phyloP scores from a whole-genome alignment of 805 yeast species.

The Candida mattraensis region DNA sequence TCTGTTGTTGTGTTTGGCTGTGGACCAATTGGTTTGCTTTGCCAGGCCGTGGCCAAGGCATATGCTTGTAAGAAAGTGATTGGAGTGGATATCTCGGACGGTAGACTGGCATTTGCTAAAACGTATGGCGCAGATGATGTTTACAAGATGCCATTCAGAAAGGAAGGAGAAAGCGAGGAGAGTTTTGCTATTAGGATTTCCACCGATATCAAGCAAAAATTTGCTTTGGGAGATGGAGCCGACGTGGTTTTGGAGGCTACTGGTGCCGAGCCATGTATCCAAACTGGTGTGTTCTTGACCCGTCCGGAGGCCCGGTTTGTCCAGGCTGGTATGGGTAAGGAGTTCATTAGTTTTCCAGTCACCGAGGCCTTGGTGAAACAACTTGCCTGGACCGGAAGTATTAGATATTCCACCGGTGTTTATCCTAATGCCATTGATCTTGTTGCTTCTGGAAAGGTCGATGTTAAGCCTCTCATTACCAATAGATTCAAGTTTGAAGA shows the following conservation, averaged over 20 bases:
- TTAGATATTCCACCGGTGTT: conserved; percentile 79
- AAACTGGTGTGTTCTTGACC: conserved; percentile 61
- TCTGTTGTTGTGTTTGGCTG: conserved; percentile 78
- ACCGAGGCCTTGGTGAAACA: conserved; percentile 68
- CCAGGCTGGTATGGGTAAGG: conserved; percentile 84
- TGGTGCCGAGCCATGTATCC: conserved; percentile 77
- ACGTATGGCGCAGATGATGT: conserved; percentile 65
- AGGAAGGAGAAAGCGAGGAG: conserved; percentile 44
- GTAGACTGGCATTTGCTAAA: conserved; percentile 65
- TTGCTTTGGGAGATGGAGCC: conserved; percentile 33
- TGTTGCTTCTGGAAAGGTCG: conserved; percentile 59
- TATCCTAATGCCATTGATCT: conserved; percentile 70
- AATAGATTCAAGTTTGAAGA: conserved; percentile 70
- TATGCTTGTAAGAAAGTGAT: conserved; percentile 75
- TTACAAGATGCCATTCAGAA: conserved; percentile 41
- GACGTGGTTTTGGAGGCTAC: conserved; percentile 74
- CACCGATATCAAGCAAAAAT: conserved; percentile 33
- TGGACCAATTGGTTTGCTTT: conserved; percentile 82
- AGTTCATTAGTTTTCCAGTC: conserved; percentile 67
- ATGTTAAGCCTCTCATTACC: conserved; percentile 69
- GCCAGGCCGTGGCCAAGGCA: conserved; percentile 70
- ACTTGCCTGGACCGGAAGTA: conserved; percentile 67
- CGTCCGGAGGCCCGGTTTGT: conserved; percentile 70
- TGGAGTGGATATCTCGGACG: conserved; percentile 67
- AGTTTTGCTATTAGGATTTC: conserved; percentile 38